These are phyloP conservation scores for Pugionium dolabratum DNA, from an alignment of 345 rosid species.

Conservation along the genomic window DNA sequence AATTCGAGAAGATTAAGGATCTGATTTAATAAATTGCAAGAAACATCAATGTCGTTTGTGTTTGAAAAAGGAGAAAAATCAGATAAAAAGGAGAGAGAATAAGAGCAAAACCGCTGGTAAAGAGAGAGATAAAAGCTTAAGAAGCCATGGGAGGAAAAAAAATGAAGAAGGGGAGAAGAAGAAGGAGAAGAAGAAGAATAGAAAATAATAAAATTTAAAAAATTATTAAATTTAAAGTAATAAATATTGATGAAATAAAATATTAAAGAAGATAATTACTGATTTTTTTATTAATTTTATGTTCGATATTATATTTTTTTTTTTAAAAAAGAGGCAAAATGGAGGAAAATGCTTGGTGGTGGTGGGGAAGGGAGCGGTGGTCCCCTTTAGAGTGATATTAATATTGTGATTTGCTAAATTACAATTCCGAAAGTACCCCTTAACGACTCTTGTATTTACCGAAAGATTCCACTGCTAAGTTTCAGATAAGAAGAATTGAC, in stretches of 20 bases:
- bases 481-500: conserved; percentile 29
- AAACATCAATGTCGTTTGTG: conserved; percentile 45
- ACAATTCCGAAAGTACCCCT: conserved; percentile 35
- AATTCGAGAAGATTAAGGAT: conserved; percentile 37
- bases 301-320: too few relatives aligned
- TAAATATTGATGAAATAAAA: conserved; percentile 20
- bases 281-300: conserved; percentile 3
- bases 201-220: conserved; percentile 37
- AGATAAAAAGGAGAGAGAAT: conserved; percentile 28
- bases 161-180: conserved; percentile 42
- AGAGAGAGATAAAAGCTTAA: conserved; percentile 45
- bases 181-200: conserved; percentile 55
- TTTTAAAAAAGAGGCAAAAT: conserved; percentile 26
- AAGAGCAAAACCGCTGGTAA: conserved; percentile 11
- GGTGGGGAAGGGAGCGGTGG: conserved; percentile 58
- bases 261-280: conserved; percentile 16
- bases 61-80: conserved; percentile 26
- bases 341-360: conserved; percentile 52
- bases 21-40: conserved; percentile 20
- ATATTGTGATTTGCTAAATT: not conserved
- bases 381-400: conserved; percentile 41
- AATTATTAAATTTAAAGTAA: conserved; percentile 10
- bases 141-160: conserved; percentile 49
- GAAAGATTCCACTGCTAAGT: not conserved
- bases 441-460: conserved; percentile 16